These are phyloP conservation scores for Lachancea cidri DNA, from an alignment of 805 yeast genomes.

Conservation along the genomic window DNA sequence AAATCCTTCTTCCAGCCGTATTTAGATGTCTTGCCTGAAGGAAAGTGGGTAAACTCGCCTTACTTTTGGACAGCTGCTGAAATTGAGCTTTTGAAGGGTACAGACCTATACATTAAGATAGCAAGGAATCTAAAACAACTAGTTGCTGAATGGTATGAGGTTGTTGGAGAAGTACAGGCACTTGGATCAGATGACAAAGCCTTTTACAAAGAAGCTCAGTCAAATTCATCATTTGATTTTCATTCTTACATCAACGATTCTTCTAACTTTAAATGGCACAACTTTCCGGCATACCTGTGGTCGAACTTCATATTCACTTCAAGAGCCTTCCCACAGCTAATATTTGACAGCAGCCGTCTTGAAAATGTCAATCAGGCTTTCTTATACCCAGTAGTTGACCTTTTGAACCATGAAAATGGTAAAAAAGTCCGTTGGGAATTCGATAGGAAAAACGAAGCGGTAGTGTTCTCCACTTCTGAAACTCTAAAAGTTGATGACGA, in stretches of 20 bases:
- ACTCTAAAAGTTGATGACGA: conserved; percentile 38
- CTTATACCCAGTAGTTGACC: conserved; percentile 72
- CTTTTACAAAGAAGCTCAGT: conserved; percentile 21
- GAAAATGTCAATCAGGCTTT: conserved; percentile 53
- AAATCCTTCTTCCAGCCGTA: conserved; percentile 38
- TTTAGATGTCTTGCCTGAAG: conserved; percentile 44
- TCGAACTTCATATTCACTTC: conserved; percentile 64
- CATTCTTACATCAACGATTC: conserved; percentile 4
- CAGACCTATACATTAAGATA: conserved; percentile 60
- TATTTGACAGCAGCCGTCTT: conserved; percentile 38
- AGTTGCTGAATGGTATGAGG: conserved; percentile 55
- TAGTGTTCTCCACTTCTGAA: conserved; percentile 41
- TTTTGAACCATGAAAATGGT: conserved; percentile 65
- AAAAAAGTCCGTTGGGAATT: conserved; percentile 61
- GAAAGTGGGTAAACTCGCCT: conserved; percentile 50
- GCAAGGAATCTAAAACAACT: conserved; percentile 41
- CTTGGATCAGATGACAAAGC: conserved; percentile 8
- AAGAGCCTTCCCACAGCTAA: conserved; percentile 72
- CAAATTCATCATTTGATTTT: conserved; percentile 18
- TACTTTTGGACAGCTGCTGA: conserved; percentile 58
- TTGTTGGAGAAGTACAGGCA: conserved; percentile 20
- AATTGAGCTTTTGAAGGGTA: conserved; percentile 50
- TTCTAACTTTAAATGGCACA: conserved; percentile 46
- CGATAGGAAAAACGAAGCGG: conserved; percentile 22
- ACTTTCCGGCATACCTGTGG: conserved; percentile 72